phyloP scores from a whole-genome alignment of 192 early-diverging fungal genomes.

The Rhizophagus prolifer region DNA sequence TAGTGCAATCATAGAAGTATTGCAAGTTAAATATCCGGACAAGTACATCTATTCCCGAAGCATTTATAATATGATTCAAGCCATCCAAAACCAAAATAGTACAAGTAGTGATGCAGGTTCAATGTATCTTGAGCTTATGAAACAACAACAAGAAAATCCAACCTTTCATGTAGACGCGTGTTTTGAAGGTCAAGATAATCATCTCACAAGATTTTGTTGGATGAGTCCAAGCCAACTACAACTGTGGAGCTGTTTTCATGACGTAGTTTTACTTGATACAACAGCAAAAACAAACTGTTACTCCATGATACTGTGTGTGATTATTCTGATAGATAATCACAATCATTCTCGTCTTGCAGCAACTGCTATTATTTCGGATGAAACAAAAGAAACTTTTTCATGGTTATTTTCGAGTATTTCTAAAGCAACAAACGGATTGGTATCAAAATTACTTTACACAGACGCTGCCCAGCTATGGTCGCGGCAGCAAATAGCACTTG shows the following conservation, averaged over 20 bases:
- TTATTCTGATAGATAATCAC: constrained; percentile 11
- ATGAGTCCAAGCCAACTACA: not conserved
- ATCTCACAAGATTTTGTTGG: not conserved
- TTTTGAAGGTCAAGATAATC: too few relatives aligned
- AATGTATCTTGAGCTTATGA: constrained; percentile 6
- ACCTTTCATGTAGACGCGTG: not conserved
- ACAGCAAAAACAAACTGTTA: constrained; percentile 6
- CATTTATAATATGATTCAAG: constrained; percentile 4
- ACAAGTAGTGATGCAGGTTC: not conserved
- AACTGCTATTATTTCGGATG: not conserved
- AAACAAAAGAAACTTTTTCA: not conserved
- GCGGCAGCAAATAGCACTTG: not conserved
- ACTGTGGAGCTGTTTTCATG: not conserved
- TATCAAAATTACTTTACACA: not conserved
- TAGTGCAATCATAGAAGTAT: not conserved
- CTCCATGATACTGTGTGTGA: not conserved
- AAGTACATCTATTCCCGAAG: not conserved
- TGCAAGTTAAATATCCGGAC: not conserved
- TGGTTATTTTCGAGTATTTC: not conserved
- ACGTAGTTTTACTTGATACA: not conserved
- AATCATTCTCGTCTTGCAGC: not conserved
- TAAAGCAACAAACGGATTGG: not conserved
- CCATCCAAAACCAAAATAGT: not conserved
- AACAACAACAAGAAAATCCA: constrained; percentile 7
- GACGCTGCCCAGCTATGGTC: not conserved